Percentiles rank a stretch among this genome's conserved stretches.
Conservation (phyloP, 2,329 filamentous ascomycete genomes). For the Aspergillus sp. region DNA sequence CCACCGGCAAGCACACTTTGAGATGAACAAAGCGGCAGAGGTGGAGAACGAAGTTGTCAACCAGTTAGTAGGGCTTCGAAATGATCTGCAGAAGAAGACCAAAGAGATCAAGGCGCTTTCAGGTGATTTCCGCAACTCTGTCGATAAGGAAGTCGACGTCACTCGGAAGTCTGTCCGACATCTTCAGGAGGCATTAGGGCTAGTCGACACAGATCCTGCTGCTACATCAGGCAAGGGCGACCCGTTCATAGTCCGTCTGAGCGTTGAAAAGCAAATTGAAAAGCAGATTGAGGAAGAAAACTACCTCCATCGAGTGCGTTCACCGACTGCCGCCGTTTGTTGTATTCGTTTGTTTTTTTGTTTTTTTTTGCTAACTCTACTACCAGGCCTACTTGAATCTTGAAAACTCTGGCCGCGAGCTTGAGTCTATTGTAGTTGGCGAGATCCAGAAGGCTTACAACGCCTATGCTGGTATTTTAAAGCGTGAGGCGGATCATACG, state of each 20-base stretch:
- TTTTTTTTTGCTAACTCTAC: neutral
- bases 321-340: neutral
- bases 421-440: slow-evolving; percentile 93
- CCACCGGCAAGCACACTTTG: slow-evolving; percentile 75
- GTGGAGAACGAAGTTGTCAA: slow-evolving; percentile 90
- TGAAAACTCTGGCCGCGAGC: slow-evolving; percentile 87
- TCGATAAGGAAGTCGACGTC: slow-evolving; percentile 89
- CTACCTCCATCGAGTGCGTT: slow-evolving; percentile 80
- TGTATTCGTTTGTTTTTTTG: neutral
- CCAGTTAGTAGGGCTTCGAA: slow-evolving; percentile 79
- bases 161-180: slow-evolving; percentile 77
- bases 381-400: slow-evolving; percentile 85
- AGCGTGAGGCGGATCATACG: slow-evolving; percentile 82
- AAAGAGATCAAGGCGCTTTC: slow-evolving; percentile 96
- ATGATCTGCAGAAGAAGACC: slow-evolving; percentile 90
- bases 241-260: slow-evolving; percentile 81
- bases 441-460: slow-evolving; percentile 99
- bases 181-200: slow-evolving; percentile 77
- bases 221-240: slow-evolving; percentile 82
- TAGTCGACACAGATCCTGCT: slow-evolving; percentile 75
- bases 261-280: slow-evolving; percentile 86
- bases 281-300: slow-evolving; percentile 96
- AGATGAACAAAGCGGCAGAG: slow-evolving; percentile 84
- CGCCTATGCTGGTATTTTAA: slow-evolving; percentile 85
- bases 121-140: slow-evolving; percentile 94